phyloP scores from a whole-genome alignment of 2,329 filamentous ascomycete species.

The Bipolaris zeicola region DNA sequence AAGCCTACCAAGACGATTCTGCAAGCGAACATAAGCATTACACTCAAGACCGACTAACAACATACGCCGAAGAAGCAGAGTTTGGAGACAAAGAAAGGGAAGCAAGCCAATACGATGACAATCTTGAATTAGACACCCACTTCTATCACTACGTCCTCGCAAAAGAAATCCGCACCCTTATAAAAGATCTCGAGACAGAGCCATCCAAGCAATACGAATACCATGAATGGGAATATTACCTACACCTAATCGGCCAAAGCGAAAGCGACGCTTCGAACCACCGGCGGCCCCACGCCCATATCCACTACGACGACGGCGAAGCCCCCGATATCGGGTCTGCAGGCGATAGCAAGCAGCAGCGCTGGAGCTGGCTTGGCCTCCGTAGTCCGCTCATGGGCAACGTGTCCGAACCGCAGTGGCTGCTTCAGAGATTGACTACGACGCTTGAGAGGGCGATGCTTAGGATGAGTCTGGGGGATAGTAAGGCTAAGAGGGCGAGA shows the following conservation, averaged over 20 bases:
- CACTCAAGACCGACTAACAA: conserved; percentile 41
- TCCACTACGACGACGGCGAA: conserved; percentile 25
- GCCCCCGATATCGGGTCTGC: conserved; percentile 40
- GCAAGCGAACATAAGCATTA: conserved; percentile 19
- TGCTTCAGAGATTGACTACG: conserved; percentile 67
- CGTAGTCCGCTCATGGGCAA: conserved; percentile 72
- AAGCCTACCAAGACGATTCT: conserved; percentile 8
- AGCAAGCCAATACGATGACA: conserved; percentile 51
- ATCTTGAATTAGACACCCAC: conserved; percentile 54
- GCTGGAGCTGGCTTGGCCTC: conserved; percentile 77
- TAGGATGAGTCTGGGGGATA: conserved; percentile 31
- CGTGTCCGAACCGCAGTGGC: conserved; percentile 73
- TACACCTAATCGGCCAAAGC: conserved; percentile 46
- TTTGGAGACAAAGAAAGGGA: conserved; percentile 47
- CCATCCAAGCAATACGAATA: conserved; percentile 50
- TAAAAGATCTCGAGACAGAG: conserved; percentile 49
- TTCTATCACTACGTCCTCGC: conserved; percentile 59
- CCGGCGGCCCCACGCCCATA: conserved; percentile 32
- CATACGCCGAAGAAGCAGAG: conserved; percentile 51
- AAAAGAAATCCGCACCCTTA: conserved; percentile 52
- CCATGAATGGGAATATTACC: conserved; percentile 49
- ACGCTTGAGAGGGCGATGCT: conserved; percentile 56
- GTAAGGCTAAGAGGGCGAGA: conserved; percentile 22
- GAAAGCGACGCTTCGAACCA: conserved; percentile 49
- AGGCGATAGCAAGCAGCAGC: conserved; percentile 55